Base-by-base conservation (phyloP, 306 rosid genomes). In the Quillaja saponaria region DNA sequence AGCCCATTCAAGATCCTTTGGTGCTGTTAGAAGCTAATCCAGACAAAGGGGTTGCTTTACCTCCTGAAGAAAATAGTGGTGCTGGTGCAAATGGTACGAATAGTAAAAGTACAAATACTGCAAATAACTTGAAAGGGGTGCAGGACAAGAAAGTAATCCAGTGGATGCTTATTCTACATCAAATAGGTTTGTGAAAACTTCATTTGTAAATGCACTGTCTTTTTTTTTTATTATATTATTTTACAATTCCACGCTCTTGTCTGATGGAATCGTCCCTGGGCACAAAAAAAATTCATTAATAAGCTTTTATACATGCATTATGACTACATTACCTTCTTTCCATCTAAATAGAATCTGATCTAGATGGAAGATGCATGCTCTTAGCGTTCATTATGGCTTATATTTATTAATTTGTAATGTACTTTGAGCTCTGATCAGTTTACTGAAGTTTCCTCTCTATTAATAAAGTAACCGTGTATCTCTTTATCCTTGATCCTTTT, bases 91-190 rank as follows among this genome's bases (percentile, higher is more conserved):
- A 56, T 64, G 10, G 25, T 49, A 46, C 25, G 51, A 66, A 56
- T 55, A 45, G 58, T 75, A 61, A 80, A 48, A 78, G 40, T 13
- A 34, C 71, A 18, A 71, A 65, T 44, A 13, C 70, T 65, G 55
- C 67, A 61, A 81, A 28, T 74, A 55, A 48, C 60, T 18, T 87
- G 69, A 77, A 72, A 44, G 64, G 42, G 8, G 84, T 85, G 70
- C 78, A 56, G 42, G 96, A 89, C 75, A 82, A 83, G 76, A 87
- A 75, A 78, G 69, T 81, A 72, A 74, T 87, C 69, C 96, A 94
- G 73, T 94, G 99, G 99, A 59, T 94, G 95, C 90, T 81, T 74
- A 94, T 96, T 67, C 85, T 94, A 44, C 99, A 94, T 87, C 99
- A 94, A 76, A 94, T 89, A 76, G 99, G 99, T 94, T 48, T 49